Percentiles rank a stretch among this genome's conserved stretches.
phyloP scores from a whole-genome alignment of 2,329 filamentous ascomycete genomes.

The Diaporthe aspalathi region DNA sequence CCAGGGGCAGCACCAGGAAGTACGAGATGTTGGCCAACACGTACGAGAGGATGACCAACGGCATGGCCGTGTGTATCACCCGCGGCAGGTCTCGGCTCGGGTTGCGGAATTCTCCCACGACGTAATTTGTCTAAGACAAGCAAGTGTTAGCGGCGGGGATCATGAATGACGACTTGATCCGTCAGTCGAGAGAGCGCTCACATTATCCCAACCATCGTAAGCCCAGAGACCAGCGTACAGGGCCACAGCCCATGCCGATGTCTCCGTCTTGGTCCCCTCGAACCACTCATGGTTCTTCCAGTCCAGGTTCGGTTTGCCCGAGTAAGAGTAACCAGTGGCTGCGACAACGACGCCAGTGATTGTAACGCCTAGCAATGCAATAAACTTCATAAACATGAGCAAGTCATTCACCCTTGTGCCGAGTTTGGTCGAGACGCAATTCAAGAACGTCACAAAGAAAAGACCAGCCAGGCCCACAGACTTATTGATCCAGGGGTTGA shows the following conservation, averaged over 20 bases:
- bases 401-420: constrained; percentile 89
- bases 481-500: constrained; percentile 92
- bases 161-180: background rate
- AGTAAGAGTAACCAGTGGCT: constrained; percentile 81
- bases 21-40: constrained; percentile 92
- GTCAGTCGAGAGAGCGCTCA: constrained; percentile 59
- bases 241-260: constrained; percentile 91
- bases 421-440: constrained; percentile 89
- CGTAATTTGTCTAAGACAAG: constrained; percentile 87
- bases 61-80: constrained; percentile 97
- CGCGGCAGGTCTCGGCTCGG: constrained; percentile 89
- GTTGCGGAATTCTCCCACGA: constrained; percentile 96
- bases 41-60: constrained; percentile 90
- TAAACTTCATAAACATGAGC: constrained; percentile 97
- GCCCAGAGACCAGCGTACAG: constrained; percentile 97
- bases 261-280: constrained; percentile 81
- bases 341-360: constrained; percentile 91
- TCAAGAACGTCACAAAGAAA: constrained; percentile 81
- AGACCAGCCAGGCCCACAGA: constrained; percentile 83
- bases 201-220: constrained; percentile 99
- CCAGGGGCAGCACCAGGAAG: constrained; percentile 88
- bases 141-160: constrained; percentile 19
- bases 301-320: constrained; percentile 79
- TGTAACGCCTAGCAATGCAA: constrained; percentile 87
- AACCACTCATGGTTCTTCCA: constrained; percentile 95